Evolutionary conservation across 2,329 filamentous ascomycete species (phyloP).

Genomic region (Claviceps arundinis): DNA sequence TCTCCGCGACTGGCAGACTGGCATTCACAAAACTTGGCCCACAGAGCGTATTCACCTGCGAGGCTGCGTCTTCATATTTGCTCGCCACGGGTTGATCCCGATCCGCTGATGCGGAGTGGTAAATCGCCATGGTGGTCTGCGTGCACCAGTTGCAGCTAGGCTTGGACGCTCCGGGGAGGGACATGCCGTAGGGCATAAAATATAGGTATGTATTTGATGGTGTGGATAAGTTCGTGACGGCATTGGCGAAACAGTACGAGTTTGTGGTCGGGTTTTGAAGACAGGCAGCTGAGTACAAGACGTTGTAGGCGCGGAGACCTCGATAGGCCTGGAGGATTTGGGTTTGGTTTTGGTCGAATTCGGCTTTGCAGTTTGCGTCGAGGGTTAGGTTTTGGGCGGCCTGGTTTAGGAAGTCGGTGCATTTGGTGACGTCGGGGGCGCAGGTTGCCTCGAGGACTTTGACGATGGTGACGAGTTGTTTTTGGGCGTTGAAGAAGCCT

Average conservation of each 20-base stretch:
- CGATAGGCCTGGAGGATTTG: constrained; percentile 61
- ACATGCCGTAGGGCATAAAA: constrained; percentile 66
- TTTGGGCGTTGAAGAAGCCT: constrained; percentile 69
- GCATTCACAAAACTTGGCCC: constrained; percentile 44
- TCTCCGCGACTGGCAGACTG: constrained; percentile 29
- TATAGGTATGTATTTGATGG: constrained; percentile 70
- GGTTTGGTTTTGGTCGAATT: constrained; percentile 54
- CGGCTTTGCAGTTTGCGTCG: constrained; percentile 53
- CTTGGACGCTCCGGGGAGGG: constrained; percentile 50
- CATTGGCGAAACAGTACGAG: constrained; percentile 72
- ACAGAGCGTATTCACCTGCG: constrained; percentile 56
- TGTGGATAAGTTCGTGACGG: constrained; percentile 61
- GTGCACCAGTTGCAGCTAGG: constrained; percentile 69
- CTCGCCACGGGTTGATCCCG: constrained; percentile 50
- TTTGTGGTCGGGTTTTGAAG: constrained; percentile 51
- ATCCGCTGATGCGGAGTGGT: constrained; percentile 54
- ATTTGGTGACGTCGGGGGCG: constrained; percentile 49
- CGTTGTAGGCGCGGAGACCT: constrained; percentile 63
- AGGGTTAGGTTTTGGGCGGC: constrained; percentile 54
- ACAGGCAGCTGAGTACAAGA: constrained; percentile 70
- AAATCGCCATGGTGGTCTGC: constrained; percentile 69
- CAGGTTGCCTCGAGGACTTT: constrained; percentile 71
- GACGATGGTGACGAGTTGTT: constrained; percentile 58
- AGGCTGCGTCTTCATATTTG: constrained; percentile 60
- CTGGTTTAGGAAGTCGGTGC: constrained; percentile 48